A percentile compares a stretch with the other conserved stretches of the same genome.
Evolutionary conservation across 805 yeast genomes (phyloP).

Genomic region (Metschnikowia gelsemii): DNA sequence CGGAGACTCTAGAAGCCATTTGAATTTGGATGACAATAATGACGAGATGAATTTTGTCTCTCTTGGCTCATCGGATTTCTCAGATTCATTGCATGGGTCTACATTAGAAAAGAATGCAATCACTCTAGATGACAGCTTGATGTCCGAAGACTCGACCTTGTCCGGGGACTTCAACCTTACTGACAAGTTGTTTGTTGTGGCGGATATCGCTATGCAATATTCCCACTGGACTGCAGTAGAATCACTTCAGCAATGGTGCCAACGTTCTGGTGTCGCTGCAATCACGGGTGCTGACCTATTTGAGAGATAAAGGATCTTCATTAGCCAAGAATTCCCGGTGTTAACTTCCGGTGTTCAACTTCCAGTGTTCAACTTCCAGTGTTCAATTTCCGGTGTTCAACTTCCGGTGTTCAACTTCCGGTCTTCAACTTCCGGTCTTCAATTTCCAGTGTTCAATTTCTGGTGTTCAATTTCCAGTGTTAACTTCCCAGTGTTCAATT

Average conservation of each 20-base stretch:
- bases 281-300: slow-evolving; percentile 92
- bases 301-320: slow-evolving; percentile 96
- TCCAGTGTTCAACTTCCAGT: no score
- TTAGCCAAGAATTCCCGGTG: slow-evolving; percentile 86
- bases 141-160: slow-evolving; percentile 24
- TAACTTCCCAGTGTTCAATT: no score
- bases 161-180: slow-evolving; percentile 20
- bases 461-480: no score
- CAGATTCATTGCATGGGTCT: slow-evolving; percentile 22
- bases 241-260: slow-evolving; percentile 92
- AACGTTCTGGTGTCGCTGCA: slow-evolving; percentile 91
- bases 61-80: slow-evolving; percentile 20
- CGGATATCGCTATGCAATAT: slow-evolving; percentile 91
- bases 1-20: slow-evolving; percentile 1
- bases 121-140: slow-evolving; percentile 21
- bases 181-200: slow-evolving; percentile 62
- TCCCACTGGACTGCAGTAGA: slow-evolving; percentile 99
- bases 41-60: slow-evolving; percentile 21
- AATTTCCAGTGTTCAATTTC: no score
- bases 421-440: no score
- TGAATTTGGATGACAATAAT: slow-evolving; percentile 1
- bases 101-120: slow-evolving; percentile 26
- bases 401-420: no score
- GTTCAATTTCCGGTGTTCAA: no score
- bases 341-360: no score